Evolutionary conservation across 2,329 filamentous ascomycete genomes (phyloP).

Genomic region (Colletotrichum sp.): DNA sequence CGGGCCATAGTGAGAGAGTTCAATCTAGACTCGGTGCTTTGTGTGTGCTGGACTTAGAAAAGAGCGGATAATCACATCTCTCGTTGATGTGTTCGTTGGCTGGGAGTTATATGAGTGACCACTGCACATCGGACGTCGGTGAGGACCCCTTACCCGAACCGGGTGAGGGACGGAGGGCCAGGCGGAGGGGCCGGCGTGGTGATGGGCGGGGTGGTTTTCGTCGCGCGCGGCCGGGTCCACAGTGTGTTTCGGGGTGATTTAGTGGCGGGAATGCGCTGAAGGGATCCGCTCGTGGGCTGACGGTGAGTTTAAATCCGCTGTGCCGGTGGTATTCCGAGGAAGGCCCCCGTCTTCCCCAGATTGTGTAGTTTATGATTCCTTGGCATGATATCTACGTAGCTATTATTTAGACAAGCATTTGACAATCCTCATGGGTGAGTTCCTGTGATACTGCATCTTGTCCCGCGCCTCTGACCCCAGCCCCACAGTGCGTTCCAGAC

Average conservation of each 20-base stretch:
- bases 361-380: neutral
- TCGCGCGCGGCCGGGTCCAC: slow-evolving; percentile 18
- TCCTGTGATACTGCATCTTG: neutral
- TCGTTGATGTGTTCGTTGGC: neutral
- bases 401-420: no score
- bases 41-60: neutral
- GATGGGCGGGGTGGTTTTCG: neutral
- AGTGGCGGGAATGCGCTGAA: neutral
- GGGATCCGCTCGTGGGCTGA: neutral
- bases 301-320: neutral
- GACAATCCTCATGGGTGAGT: no score
- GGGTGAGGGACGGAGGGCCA: neutral
- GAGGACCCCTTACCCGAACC: neutral
- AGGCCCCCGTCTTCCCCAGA: neutral
- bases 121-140: neutral
- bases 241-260: neutral
- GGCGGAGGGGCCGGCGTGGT: neutral
- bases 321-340: neutral
- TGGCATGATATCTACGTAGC: neutral
- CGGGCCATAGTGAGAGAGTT: neutral
- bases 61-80: neutral
- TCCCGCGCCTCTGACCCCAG: neutral
- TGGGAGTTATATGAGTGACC: neutral
- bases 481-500: neutral
- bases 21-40: neutral